Evolutionary conservation across 2,329 filamentous ascomycete genomes (phyloP).

Genomic region (Hymenoscyphus fructigenus): DNA sequence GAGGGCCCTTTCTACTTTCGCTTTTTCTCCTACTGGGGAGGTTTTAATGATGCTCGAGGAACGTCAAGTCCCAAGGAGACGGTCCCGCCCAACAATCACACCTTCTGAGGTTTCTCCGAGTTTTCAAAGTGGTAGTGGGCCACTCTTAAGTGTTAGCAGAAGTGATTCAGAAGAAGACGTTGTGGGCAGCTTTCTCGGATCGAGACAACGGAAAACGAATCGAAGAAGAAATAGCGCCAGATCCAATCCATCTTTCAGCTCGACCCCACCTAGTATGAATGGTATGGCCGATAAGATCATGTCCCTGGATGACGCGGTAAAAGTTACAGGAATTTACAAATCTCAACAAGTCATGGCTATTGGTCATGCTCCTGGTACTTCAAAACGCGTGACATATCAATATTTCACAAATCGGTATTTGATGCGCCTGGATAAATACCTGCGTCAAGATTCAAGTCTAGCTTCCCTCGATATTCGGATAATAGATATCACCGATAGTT

Average conservation of each 20-base stretch:
- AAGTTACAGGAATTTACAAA: slow-evolving; percentile 56
- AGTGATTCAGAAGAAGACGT: slow-evolving; percentile 68
- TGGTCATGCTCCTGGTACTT: slow-evolving; percentile 53
- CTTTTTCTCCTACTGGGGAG: slow-evolving; percentile 60
- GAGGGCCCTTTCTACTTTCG: slow-evolving; percentile 58
- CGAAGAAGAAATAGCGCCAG: slow-evolving; percentile 47
- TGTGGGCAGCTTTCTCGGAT: slow-evolving; percentile 57
- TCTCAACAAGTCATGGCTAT: slow-evolving; percentile 64
- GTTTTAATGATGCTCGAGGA: slow-evolving; percentile 63
- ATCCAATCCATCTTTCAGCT: slow-evolving; percentile 48
- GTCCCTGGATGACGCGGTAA: slow-evolving; percentile 57
- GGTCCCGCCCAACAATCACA: slow-evolving; percentile 38
- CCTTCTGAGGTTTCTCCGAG: slow-evolving; percentile 28
- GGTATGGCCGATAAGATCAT: slow-evolving; percentile 46
- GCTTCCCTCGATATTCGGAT: slow-evolving; percentile 41
- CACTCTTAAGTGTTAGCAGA: slow-evolving; percentile 54
- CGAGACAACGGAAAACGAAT: slow-evolving; percentile 42
- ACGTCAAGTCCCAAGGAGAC: slow-evolving; percentile 47
- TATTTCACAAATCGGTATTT: slow-evolving; percentile 58
- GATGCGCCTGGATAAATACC: slow-evolving; percentile 44
- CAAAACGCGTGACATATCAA: slow-evolving; percentile 52
- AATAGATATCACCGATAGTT: slow-evolving; percentile 52
- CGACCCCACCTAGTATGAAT: slow-evolving; percentile 48
- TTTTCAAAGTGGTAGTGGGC: slow-evolving; percentile 46
- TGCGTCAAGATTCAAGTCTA: slow-evolving; percentile 1